These are phyloP conservation scores for Ophiostoma sp. DNA, from an alignment of 2,329 filamentous ascomycete species.

Conservation along the genomic window DNA sequence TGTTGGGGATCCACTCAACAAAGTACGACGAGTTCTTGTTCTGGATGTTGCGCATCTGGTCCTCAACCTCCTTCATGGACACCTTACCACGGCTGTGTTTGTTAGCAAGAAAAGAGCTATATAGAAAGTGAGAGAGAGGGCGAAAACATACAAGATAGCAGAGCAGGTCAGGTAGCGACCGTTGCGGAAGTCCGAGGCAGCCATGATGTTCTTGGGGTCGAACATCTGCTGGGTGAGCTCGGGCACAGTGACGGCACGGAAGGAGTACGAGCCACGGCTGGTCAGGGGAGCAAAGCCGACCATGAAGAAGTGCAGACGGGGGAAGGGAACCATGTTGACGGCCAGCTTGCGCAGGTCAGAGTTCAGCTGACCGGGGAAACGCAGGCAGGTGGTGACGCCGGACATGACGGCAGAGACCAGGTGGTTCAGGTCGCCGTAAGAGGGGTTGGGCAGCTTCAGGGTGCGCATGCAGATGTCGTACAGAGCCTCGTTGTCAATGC, in stretches of 20 bases:
- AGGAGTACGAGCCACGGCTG: slow-evolving; percentile 76
- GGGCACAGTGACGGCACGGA: slow-evolving; percentile 95
- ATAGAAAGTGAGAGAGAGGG: too few species aligned
- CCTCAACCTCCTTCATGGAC: slow-evolving; percentile 99
- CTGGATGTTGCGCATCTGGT: slow-evolving; percentile 99
- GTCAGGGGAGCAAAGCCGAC: slow-evolving; percentile 98
- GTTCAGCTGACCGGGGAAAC: slow-evolving; percentile 99
- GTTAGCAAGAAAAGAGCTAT: too few species aligned
- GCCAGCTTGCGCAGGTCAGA: slow-evolving; percentile 98
- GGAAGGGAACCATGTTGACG: slow-evolving; percentile 99
- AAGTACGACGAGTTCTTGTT: slow-evolving; percentile 99
- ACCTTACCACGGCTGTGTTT: slow-evolving; percentile 72
- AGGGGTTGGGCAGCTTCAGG: slow-evolving; percentile 96
- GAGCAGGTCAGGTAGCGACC: slow-evolving; percentile 99
- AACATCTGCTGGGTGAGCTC: slow-evolving; percentile 99
- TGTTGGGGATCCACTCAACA: slow-evolving; percentile 99
- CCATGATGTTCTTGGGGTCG: slow-evolving; percentile 99
- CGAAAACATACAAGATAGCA: slow-evolving; percentile 65
- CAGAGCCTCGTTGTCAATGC: slow-evolving; percentile 99
- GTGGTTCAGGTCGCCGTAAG: slow-evolving; percentile 99
- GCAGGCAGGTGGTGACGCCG: slow-evolving; percentile 94
- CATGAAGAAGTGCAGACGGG: slow-evolving; percentile 99
- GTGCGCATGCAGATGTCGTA: slow-evolving; percentile 99
- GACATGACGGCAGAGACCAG: slow-evolving; percentile 99
- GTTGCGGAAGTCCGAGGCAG: slow-evolving; percentile 98